Percentiles rank a stretch among this genome's conserved stretches.
Conservation (phyloP, 768 basidiomycete species). For the Cyclocybe cylindracea region DNA sequence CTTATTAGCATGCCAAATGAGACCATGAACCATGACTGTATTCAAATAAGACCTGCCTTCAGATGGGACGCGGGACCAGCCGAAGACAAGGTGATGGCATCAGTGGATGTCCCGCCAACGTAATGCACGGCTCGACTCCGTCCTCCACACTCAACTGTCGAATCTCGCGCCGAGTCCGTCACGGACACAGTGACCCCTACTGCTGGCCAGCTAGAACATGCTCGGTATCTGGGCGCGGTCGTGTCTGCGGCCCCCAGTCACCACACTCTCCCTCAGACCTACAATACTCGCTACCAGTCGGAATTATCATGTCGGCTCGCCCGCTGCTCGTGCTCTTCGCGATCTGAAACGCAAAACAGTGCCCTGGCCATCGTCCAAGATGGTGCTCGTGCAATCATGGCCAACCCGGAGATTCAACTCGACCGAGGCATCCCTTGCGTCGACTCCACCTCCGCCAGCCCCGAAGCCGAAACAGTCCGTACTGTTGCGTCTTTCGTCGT, state of each 20-base stretch:
- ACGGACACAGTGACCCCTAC: not conserved
- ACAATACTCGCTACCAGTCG: constrained; percentile 6
- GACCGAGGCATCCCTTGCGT: constrained; percentile 11
- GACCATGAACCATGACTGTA: no score
- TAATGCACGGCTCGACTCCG: no score
- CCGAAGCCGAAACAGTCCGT: constrained; percentile 13
- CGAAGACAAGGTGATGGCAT: no score
- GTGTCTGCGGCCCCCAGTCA: constrained; percentile 15
- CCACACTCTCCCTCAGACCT: constrained; percentile 3
- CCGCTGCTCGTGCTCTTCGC: not conserved
- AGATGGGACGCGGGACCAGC: no score
- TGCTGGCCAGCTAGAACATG: constrained; percentile 15
- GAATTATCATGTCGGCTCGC: constrained; percentile 8
- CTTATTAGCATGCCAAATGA: no score
- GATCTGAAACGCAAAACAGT: not conserved
- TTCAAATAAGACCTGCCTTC: no score
- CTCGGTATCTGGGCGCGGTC: constrained; percentile 28
- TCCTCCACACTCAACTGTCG: no score
- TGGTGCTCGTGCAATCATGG: not conserved
- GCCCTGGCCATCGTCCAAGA: not conserved
- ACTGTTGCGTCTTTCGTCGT: constrained; percentile 14
- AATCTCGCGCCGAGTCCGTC: no score
- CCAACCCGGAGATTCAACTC: constrained; percentile 16
- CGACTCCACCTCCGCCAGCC: constrained; percentile 5
- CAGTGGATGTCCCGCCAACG: no score